A percentile compares a stretch with the other conserved stretches of the same genome.
phyloP scores from a whole-genome alignment of 768 basidiomycete genomes.

The Amanita pallidorosea region DNA sequence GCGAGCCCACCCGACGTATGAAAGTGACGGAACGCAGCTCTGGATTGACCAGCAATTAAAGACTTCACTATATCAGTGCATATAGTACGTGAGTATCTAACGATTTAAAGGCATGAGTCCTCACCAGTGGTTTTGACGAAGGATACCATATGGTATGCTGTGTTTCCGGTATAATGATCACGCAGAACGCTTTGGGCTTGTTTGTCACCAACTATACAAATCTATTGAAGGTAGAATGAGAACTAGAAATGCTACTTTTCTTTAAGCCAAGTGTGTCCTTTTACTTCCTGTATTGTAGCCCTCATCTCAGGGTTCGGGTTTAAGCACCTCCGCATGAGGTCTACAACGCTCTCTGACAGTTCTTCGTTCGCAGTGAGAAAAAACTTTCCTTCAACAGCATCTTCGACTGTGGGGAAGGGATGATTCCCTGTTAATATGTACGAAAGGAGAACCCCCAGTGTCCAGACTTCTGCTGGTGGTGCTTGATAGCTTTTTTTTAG shows the following conservation, averaged over 20 bases:
- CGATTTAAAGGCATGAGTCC: not conserved
- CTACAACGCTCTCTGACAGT: constrained; percentile 39
- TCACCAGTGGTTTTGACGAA: not conserved
- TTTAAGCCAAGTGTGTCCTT: constrained; percentile 72
- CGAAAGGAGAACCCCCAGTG: constrained; percentile 87
- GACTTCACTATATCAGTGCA: not conserved
- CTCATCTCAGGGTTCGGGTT: constrained; percentile 75
- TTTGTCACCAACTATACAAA: not conserved
- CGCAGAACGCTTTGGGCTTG: not conserved
- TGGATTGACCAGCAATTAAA: not conserved
- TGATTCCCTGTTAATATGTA: constrained; percentile 89
- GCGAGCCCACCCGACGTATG: not conserved
- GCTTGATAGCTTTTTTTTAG: constrained; percentile 84
- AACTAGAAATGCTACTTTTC: not conserved
- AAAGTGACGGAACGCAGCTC: not conserved
- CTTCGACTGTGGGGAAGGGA: constrained; percentile 82
- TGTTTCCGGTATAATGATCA: not conserved
- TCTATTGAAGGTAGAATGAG: not conserved
- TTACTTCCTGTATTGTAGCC: constrained; percentile 74
- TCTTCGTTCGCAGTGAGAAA: constrained; percentile 28
- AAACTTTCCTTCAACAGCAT: constrained; percentile 61
- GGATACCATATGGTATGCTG: not conserved
- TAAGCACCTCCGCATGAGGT: constrained; percentile 68
- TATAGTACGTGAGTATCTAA: not conserved
- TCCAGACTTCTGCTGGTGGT: constrained; percentile 94